Conservation (phyloP, 305 asterid genomes). For the Fraxinus ornus region DNA sequence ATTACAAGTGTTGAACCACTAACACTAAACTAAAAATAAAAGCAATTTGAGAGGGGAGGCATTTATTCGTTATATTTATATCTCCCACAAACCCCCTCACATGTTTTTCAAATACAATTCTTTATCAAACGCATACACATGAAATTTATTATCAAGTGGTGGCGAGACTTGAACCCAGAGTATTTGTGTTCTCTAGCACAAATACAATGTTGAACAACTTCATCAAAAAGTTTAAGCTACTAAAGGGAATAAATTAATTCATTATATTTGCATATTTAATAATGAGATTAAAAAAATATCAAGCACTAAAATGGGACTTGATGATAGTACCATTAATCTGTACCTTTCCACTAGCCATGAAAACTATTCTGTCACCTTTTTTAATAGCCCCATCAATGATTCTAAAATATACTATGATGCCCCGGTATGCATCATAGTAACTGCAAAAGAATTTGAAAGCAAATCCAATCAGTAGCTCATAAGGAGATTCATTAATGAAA, state of each 20-base stretch:
- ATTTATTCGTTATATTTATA: not conserved
- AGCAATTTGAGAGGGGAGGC: not conserved
- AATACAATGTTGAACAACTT: not conserved
- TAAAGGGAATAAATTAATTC: not conserved
- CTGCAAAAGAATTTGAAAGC: constrained; percentile 41
- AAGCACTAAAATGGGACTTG: constrained; percentile 10
- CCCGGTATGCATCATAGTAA: constrained; percentile 94
- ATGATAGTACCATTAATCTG: constrained; percentile 18
- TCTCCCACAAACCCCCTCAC: not conserved
- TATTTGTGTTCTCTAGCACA: not conserved
- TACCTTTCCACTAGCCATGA: constrained; percentile 99
- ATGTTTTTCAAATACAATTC: not conserved
- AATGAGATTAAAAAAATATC: constrained; percentile 7
- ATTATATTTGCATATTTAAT: not conserved
- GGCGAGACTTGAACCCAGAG: not conserved
- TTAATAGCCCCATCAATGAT: constrained; percentile 80
- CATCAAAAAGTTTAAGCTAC: not conserved
- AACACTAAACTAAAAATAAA: not conserved
- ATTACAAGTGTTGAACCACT: not conserved
- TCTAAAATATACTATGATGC: constrained; percentile 95
- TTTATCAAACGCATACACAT: not conserved
- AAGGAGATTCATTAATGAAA: constrained; percentile 12
- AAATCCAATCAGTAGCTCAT: constrained; percentile 29
- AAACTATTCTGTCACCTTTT: constrained; percentile 85
- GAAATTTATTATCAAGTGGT: not conserved